These are phyloP conservation scores for Pneumocystis oryctolagi DNA, from an alignment of 1,139 yeast species.

Conservation along the genomic window DNA sequence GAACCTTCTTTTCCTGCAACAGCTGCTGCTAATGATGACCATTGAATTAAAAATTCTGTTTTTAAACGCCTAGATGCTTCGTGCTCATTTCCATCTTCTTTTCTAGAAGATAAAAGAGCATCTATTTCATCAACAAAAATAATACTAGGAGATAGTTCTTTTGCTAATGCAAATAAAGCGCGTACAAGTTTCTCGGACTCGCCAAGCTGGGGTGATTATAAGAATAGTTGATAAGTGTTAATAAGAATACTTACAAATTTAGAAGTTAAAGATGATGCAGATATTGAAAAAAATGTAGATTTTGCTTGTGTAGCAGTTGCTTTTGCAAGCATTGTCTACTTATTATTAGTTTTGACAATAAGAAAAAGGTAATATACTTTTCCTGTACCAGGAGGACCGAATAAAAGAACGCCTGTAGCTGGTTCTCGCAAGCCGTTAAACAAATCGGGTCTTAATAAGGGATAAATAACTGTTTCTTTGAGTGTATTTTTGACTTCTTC, in stretches of 20 bases:
- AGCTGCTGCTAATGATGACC: conserved; percentile 88
- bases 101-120: conserved; percentile 68
- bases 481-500: conserved; percentile 79
- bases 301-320: conserved; percentile 96
- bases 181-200: conserved; percentile 88
- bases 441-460: conserved; percentile 83
- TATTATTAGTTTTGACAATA: background rate
- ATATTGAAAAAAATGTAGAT: conserved; percentile 83
- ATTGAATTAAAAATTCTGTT: conserved; percentile 85
- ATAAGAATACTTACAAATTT: conserved; percentile 33
- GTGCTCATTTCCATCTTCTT: conserved; percentile 62
- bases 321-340: conserved; percentile 72
- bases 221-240: background rate
- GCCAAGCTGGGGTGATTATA: conserved; percentile 37
- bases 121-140: conserved; percentile 95
- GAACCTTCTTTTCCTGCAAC: conserved; percentile 64
- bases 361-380: conserved; percentile 26
- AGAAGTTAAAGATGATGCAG: conserved; percentile 84
- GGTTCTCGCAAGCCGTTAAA: conserved; percentile 89
- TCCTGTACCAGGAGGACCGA: conserved; percentile 98
- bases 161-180: conserved; percentile 74
- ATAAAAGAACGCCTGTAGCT: conserved; percentile 84
- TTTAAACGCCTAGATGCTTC: conserved; percentile 85
- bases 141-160: conserved; percentile 77
- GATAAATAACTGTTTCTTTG: conserved; percentile 93